Base-by-base conservation (phyloP, 164 flowering plant genomes). In the Liquidambar formosana region DNA sequence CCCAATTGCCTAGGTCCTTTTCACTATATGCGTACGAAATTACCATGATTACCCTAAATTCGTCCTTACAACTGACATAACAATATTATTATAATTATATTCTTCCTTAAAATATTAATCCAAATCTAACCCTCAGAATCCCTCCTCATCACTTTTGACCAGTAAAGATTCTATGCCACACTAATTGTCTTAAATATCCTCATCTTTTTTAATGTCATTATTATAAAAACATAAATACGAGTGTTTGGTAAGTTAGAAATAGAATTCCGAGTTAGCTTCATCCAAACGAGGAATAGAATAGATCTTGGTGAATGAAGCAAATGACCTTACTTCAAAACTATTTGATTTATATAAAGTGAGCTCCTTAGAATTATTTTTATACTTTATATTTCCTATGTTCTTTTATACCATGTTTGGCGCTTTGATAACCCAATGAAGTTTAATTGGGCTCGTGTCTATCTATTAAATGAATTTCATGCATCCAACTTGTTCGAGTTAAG, bases 61-160 rank as follows among this genome's bases (percentile, higher is more conserved):
- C 27, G 12, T 51, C 41, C 45, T 66, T 53, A 11, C 65, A 59
- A 48, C 76, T 73, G 75, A 67, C 74, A 77, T 16, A 64, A 49
- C 3, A 13, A 57, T 23, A 23, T 13, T 25, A 25, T 22, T 57
- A 25, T 3, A 25, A 57, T 14, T 21, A 25, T 1, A 5, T 10
- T 21, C 15, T 21, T 51, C 15, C 4, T 61, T 75, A 67, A 68
- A 71, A 62, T 65, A 72, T 58, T 66, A 60, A 52, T 70, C 67
- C 73, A 69, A 79, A 76, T 77, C 81, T 71, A 75, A 51, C 14
- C 23, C 56, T 44, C 66, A 53, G 41, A 46, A 54, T 22, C 68
- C 63, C 45, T 33, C 33, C 19, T 46, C n/a, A 21, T 43, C 61
- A 25, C 75, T 67, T 81, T 81, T 81, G 85, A 81, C 82, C 76